phyloP scores from a whole-genome alignment of 106 monocot species.

The Acorus gramineus region DNA sequence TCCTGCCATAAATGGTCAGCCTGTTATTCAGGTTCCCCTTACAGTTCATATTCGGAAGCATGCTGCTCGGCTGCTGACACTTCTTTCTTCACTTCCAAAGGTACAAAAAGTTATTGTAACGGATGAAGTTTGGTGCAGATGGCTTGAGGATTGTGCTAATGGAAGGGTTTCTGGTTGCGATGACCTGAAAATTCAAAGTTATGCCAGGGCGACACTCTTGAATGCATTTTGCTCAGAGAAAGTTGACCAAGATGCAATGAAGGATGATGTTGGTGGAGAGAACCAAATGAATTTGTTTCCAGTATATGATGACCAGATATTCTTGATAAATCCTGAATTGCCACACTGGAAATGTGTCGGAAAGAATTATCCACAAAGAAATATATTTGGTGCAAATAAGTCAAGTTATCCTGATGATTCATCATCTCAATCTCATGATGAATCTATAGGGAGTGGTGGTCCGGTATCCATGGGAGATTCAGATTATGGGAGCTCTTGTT shows the following conservation, averaged over 20 bases:
- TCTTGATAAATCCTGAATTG: constrained; percentile 77
- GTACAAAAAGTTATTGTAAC: constrained; percentile 39
- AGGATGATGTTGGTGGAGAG: background rate
- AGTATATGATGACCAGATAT: constrained; percentile 73
- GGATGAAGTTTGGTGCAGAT: constrained; percentile 66
- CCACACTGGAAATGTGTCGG: constrained; percentile 45
- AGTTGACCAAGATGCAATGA: constrained; percentile 4
- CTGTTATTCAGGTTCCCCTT: constrained; percentile 77
- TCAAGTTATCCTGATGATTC: constrained; percentile 2
- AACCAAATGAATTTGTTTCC: constrained; percentile 24
- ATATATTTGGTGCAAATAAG: constrained; percentile 10
- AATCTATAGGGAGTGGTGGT: background rate
- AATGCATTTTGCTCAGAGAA: constrained; percentile 40
- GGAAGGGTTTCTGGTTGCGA: constrained; percentile 50
- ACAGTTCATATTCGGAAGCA: constrained; percentile 87
- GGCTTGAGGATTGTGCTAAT: constrained; percentile 88
- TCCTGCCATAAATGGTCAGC: constrained; percentile 43
- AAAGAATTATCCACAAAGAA: constrained; percentile 13
- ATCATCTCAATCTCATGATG: constrained; percentile 5
- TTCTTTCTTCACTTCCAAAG: constrained; percentile 66
- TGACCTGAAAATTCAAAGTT: constrained; percentile 85
- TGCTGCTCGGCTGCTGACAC: constrained; percentile 74
- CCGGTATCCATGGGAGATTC: too few relatives aligned
- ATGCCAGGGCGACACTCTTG: constrained; percentile 66
- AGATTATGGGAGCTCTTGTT: constrained; percentile 6